Evolutionary conservation across 768 basidiomycete genomes (phyloP).

Genomic region (Boletus insuetus): DNA sequence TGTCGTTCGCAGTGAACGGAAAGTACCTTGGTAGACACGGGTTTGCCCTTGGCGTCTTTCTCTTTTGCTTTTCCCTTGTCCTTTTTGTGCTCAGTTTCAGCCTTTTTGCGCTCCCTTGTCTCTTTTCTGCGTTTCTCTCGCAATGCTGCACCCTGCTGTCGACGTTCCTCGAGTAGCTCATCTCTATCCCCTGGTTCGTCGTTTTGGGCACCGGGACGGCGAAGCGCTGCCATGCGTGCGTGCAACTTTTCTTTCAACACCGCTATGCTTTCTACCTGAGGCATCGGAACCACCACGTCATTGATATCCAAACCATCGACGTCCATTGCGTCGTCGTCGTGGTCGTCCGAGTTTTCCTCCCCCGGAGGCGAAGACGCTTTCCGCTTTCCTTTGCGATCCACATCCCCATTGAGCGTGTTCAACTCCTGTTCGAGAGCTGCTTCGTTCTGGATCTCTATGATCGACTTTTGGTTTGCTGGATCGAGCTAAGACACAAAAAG

Average conservation of each 20-base stretch:
- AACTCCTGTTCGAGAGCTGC: constrained; percentile 31
- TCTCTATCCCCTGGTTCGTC: constrained; percentile 65
- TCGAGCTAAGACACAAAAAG: constrained; percentile 60
- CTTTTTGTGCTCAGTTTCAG: constrained; percentile 56
- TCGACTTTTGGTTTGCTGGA: constrained; percentile 81
- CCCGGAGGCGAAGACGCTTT: constrained; percentile 32
- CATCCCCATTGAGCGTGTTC: constrained; percentile 14
- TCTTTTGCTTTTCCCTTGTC: constrained; percentile 49
- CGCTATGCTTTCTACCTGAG: constrained; percentile 56
- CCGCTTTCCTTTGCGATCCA: constrained; percentile 45
- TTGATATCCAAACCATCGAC: constrained; percentile 24
- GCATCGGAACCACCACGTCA: constrained; percentile 58
- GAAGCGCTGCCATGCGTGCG: constrained; percentile 68
- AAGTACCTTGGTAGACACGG: constrained; percentile 54
- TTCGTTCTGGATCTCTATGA: constrained; percentile 72
- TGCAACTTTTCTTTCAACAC: constrained; percentile 72
- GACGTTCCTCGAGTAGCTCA: constrained; percentile 76
- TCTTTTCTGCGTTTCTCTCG: constrained; percentile 83
- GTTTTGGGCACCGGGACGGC: constrained; percentile 38
- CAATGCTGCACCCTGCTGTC: constrained; percentile 74
- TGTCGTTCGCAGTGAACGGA: background rate
- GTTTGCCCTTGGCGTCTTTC: constrained; percentile 43
- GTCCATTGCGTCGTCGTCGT: constrained; percentile 21
- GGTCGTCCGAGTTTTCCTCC: constrained; percentile 30
- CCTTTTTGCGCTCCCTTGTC: constrained; percentile 77